Evolutionary conservation across 2,329 filamentous ascomycete genomes (phyloP).

Genomic region (Pseudodiploospora longispora): DNA sequence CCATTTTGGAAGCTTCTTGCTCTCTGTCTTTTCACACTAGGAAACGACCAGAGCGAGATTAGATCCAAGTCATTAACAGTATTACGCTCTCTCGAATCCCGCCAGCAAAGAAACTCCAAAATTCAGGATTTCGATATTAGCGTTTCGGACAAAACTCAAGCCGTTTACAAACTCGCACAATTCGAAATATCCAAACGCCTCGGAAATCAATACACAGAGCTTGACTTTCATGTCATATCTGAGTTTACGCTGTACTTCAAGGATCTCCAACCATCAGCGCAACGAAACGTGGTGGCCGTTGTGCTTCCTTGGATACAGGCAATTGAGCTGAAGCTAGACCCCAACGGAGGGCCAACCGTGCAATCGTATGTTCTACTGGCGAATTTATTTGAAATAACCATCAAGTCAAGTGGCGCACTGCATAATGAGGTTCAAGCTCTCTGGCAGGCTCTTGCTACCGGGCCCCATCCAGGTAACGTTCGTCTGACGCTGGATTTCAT

Average conservation of each 20-base stretch:
- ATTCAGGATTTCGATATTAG: constrained; percentile 97
- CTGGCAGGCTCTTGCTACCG: constrained; percentile 93
- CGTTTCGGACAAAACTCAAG: constrained; percentile 96
- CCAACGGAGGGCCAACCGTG: constrained; percentile 81
- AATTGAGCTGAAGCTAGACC: constrained; percentile 85
- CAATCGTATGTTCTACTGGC: constrained; percentile 91
- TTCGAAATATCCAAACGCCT: constrained; percentile 92
- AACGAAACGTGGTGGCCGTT: constrained; percentile 88
- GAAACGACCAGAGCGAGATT: constrained; percentile 83
- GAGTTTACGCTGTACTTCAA: constrained; percentile 94
- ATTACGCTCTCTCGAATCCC: constrained; percentile 72
- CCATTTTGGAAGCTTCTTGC: constrained; percentile 88
- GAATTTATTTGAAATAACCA: constrained; percentile 93
- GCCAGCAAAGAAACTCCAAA: constrained; percentile 72
- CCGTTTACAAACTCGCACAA: constrained; percentile 94
- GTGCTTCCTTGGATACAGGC: constrained; percentile 95
- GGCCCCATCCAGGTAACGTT: constrained; percentile 87
- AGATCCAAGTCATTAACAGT: constrained; percentile 80
- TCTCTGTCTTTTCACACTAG: constrained; percentile 83
- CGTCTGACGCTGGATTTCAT: constrained; percentile 93
- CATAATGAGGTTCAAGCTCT: constrained; percentile 96
- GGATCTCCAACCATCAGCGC: constrained; percentile 69
- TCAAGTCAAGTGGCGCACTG: constrained; percentile 76
- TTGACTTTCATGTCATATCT: constrained; percentile 91
- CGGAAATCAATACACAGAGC: constrained; percentile 77